phyloP scores from a whole-genome alignment of 371 early-diverging fungal genomes.

The Mortierella sp. region DNA sequence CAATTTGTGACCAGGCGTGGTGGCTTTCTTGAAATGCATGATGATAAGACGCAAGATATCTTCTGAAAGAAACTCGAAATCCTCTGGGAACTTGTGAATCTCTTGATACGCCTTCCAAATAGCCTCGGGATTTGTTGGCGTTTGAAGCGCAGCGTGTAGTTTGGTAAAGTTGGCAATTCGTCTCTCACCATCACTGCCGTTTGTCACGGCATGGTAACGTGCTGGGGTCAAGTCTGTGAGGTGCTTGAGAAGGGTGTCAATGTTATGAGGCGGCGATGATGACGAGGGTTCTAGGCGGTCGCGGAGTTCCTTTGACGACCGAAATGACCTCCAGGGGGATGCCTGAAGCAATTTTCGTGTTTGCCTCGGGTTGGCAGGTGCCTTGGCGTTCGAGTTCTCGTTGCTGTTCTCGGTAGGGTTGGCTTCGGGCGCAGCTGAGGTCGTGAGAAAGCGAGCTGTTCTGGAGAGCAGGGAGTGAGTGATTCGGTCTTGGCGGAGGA shows the following conservation, averaged over 20 bases:
- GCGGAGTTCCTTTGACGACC: no score
- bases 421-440: background rate
- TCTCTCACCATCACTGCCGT: no score
- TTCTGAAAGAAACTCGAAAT: slow-evolving; percentile 8
- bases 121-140: slow-evolving; percentile 13
- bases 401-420: background rate
- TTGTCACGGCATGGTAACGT: no score
- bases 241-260: slow-evolving; percentile 8
- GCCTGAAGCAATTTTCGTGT: no score
- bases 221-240: slow-evolving; percentile 18
- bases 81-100: slow-evolving; percentile 10
- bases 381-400: no score
- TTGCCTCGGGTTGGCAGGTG: no score
- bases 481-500: background rate
- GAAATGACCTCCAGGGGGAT: no score
- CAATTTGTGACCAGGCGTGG: background rate
- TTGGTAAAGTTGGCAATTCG: slow-evolving; percentile 9
- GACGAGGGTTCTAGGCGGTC: background rate
- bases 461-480: background rate
- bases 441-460: background rate
- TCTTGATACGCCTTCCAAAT: slow-evolving; percentile 38
- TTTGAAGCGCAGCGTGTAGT: slow-evolving; percentile 29
- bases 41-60: slow-evolving; percentile 26
- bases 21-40: slow-evolving; percentile 32
- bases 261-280: background rate